Evolutionary conservation across 2,329 filamentous ascomycete genomes (phyloP).

Genomic region (Alternaria sp.): DNA sequence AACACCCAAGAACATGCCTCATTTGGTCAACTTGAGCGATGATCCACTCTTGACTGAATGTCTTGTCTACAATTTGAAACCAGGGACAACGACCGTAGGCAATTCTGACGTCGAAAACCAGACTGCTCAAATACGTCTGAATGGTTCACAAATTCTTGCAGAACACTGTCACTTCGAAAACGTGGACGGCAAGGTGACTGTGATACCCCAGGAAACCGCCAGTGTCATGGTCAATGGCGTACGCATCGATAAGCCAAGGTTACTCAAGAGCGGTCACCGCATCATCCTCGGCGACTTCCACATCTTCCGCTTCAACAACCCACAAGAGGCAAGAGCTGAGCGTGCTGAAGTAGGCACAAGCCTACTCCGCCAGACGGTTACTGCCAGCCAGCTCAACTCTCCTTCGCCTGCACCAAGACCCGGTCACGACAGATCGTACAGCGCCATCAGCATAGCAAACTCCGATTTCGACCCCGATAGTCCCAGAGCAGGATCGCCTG

Average conservation of each 20-base stretch:
- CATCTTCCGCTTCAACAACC: slow-evolving; percentile 98
- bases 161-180: slow-evolving; percentile 97
- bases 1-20: slow-evolving; percentile 98
- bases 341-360: slow-evolving; percentile 81
- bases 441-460: slow-evolving; percentile 74
- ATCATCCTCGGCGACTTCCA: slow-evolving; percentile 98
- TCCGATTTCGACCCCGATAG: slow-evolving; percentile 79
- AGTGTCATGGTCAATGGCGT: slow-evolving; percentile 98
- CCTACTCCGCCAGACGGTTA: slow-evolving; percentile 82
- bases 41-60: slow-evolving; percentile 90
- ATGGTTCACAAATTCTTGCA: slow-evolving; percentile 89
- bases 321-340: slow-evolving; percentile 93
- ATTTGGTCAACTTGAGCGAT: slow-evolving; percentile 91
- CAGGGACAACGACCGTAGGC: slow-evolving; percentile 90
- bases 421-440: slow-evolving; percentile 75
- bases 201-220: slow-evolving; percentile 88
- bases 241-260: slow-evolving; percentile 83
- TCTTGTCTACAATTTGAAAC: slow-evolving; percentile 97
- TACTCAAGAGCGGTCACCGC: slow-evolving; percentile 89
- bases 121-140: slow-evolving; percentile 88
- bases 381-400: slow-evolving; percentile 69
- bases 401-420: slow-evolving; percentile 70
- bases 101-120: slow-evolving; percentile 84
- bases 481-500: slow-evolving; percentile 81
- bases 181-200: slow-evolving; percentile 87